Conservation (phyloP, 192 early-diverging fungal genomes). For the Geosiphon pyriformis region DNA sequence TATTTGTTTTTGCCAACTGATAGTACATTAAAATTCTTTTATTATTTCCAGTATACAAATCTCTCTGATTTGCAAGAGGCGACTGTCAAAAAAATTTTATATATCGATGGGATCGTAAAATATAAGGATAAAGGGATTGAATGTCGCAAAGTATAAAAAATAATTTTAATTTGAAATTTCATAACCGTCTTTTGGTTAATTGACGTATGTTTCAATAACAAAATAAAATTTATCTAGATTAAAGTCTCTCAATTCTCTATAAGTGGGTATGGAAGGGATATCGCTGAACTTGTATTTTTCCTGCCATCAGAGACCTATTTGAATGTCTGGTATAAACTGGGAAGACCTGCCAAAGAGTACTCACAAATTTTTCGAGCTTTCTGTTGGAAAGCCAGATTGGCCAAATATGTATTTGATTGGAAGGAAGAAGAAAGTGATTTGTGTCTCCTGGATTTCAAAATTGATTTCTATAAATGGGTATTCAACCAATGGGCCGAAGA, state of each 20-base stretch:
- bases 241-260: neutral
- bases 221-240: neutral
- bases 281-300: neutral
- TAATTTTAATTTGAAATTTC: neutral
- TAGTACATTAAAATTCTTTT: neutral
- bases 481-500: neutral
- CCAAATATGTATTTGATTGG: constrained; percentile 16
- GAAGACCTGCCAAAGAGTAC: neutral
- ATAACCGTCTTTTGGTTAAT: neutral
- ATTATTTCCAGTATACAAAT: neutral
- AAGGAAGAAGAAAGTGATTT: neutral
- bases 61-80: neutral
- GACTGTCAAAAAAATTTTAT: neutral
- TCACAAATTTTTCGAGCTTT: neutral
- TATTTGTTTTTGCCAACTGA: neutral
- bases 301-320: neutral
- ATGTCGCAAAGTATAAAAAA: neutral
- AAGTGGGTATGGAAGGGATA: neutral
- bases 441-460: neutral
- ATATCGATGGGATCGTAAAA: neutral
- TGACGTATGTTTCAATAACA: neutral
- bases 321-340: constrained; percentile 1
- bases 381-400: constrained; percentile 1
- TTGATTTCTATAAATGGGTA: constrained; percentile 16
- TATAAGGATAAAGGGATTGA: no score